A percentile compares a stretch with the other conserved stretches of the same genome.
Evolutionary conservation across 2,329 filamentous ascomycete species (phyloP).

Genomic region (Exophiala alcalophila): DNA sequence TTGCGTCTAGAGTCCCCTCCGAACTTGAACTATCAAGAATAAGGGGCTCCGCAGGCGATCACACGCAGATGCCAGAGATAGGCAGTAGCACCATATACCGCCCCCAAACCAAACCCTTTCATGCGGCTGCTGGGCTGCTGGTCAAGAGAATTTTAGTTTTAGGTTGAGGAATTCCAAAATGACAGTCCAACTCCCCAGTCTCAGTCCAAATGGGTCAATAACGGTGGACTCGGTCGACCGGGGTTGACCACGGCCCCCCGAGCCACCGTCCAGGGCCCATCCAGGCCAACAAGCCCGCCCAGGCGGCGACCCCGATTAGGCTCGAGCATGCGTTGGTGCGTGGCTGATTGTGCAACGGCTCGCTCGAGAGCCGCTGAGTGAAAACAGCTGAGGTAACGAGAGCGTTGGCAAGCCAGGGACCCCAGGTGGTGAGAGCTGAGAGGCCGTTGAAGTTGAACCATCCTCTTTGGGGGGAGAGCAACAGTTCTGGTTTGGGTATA

Average conservation of each 20-base stretch:
- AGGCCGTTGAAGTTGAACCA: not conserved
- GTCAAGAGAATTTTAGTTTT: not conserved
- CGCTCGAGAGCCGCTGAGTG: not conserved
- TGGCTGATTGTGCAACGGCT: not conserved
- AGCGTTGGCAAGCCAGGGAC: too few species aligned
- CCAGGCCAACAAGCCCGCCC: too few species aligned
- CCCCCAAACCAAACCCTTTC: not conserved
- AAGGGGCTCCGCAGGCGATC: slow-evolving; percentile 1
- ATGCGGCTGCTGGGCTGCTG: not conserved
- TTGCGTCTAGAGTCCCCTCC: too few species aligned
- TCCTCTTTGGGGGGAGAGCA: not conserved
- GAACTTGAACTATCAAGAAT: too few species aligned
- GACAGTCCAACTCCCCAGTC: too few species aligned
- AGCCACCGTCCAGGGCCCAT: too few species aligned
- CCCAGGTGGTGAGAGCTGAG: not conserved
- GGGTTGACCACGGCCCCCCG: too few species aligned
- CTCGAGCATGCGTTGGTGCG: not conserved
- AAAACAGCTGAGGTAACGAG: not conserved
- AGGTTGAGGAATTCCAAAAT: not conserved
- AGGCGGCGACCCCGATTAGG: not conserved
- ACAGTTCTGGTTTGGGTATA: too few species aligned
- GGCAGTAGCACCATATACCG: slow-evolving; percentile 3
- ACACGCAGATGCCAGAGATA: slow-evolving; percentile 1
- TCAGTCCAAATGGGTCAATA: too few species aligned
- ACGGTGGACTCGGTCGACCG: too few species aligned